Conservation (phyloP, 768 basidiomycete species). For the Tylopilus vinaceipallidus region DNA sequence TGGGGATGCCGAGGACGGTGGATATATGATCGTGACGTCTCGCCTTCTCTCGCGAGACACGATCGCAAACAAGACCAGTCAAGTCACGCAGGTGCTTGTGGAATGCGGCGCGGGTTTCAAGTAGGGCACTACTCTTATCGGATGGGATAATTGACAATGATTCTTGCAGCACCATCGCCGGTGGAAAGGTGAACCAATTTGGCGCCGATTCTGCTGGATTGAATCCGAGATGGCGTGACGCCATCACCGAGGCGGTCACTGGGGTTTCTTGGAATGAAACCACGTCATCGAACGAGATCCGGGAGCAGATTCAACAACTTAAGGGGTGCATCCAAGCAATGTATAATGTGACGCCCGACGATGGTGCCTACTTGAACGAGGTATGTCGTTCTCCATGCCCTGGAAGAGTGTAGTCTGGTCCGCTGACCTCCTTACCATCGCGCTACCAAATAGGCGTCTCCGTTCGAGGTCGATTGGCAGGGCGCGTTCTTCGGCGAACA, state of each 20-base stretch:
- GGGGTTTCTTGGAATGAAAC: conserved; percentile 21
- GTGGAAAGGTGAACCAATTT: conserved; percentile 37
- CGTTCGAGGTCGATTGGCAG: conserved; percentile 41
- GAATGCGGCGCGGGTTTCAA: not conserved
- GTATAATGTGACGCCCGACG: not conserved
- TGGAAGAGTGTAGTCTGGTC: not conserved
- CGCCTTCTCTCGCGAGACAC: conserved; percentile 33
- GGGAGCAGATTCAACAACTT: conserved; percentile 5
- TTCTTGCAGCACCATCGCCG: conserved; percentile 19
- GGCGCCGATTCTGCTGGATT: conserved; percentile 38
- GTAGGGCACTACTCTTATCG: not conserved
- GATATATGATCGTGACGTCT: conserved; percentile 30
- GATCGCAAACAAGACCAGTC: conserved; percentile 18
- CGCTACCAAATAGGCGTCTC: conserved; percentile 36
- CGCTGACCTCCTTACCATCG: not conserved
- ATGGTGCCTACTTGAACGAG: conserved; percentile 44
- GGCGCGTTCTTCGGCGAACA: conserved; percentile 48
- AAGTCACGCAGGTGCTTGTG: conserved; percentile 22
- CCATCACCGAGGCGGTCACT: conserved; percentile 20
- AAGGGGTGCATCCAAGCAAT: conserved; percentile 8
- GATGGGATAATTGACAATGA: not conserved
- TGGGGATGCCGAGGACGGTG: conserved; percentile 17
- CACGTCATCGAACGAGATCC: conserved; percentile 4
- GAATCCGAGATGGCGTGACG: conserved; percentile 48
- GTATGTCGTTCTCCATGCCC: conserved; percentile 9